Evolutionary conservation across 2,329 filamentous ascomycete genomes (phyloP).

Genomic region (Botrytis fabae): DNA sequence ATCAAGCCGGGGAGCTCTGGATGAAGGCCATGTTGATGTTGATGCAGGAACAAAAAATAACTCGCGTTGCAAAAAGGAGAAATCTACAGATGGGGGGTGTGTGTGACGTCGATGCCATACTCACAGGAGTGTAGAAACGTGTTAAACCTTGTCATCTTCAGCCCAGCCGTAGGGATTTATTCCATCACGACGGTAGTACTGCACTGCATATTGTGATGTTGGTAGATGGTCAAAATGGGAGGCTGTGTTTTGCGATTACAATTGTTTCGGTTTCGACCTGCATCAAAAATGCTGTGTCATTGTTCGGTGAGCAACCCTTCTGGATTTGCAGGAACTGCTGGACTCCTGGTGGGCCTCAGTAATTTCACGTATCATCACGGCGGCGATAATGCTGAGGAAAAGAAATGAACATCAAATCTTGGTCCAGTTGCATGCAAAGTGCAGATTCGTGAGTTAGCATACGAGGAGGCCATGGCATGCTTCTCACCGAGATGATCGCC

Average conservation of each 20-base stretch:
- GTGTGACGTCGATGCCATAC: conserved; percentile 9
- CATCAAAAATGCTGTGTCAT: not conserved
- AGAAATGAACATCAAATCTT: not conserved
- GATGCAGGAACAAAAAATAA: not conserved
- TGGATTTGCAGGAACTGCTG: not conserved
- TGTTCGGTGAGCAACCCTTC: conserved; percentile 14
- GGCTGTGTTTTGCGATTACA: conserved; percentile 10
- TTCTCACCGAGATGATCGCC: conserved; percentile 20
- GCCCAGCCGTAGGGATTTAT: not conserved
- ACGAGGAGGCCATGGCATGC: conserved; percentile 5
- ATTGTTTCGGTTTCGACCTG: not conserved
- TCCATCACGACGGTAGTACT: not conserved
- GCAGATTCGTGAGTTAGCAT: conserved; percentile 10
- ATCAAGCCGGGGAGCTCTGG: not conserved
- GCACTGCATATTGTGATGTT: not conserved
- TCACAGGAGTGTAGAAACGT: conserved; percentile 14
- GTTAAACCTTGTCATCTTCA: conserved; percentile 1
- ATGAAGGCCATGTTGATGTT: not conserved
- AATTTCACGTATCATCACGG: not conserved
- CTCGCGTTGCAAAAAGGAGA: not conserved
- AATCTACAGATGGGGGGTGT: not conserved
- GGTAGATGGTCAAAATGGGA: not conserved
- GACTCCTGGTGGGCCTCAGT: not conserved
- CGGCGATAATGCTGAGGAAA: not conserved
- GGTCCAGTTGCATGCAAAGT: conserved; percentile 19